Percentiles rank a stretch among this genome's conserved stretches.
Evolutionary conservation across 2,329 filamentous ascomycete species (phyloP).

Genomic region (Penicillium sp.): DNA sequence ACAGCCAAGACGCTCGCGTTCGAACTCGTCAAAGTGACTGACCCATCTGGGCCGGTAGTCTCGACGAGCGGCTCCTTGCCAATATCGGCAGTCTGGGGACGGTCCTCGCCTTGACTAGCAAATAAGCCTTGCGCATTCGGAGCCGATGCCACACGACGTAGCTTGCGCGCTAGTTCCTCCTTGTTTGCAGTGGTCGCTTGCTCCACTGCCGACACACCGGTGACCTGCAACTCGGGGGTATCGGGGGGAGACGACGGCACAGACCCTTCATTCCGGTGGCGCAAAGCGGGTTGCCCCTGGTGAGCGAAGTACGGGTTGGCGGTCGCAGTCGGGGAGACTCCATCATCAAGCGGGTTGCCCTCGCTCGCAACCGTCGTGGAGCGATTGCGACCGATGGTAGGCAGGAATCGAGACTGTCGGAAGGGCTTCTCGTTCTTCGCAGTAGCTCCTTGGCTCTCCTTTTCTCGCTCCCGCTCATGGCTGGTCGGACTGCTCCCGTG

Average conservation of each 20-base stretch:
- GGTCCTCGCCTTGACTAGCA: constrained; percentile 59
- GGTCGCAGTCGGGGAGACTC: constrained; percentile 84
- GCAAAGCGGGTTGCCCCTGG: constrained; percentile 86
- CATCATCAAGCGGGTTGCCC: constrained; percentile 84
- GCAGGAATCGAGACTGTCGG: constrained; percentile 85
- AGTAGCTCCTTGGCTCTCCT: constrained; percentile 44
- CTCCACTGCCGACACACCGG: constrained; percentile 63
- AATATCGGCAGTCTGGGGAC: constrained; percentile 80
- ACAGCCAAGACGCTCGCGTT: constrained; percentile 30
- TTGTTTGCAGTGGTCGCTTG: constrained; percentile 76
- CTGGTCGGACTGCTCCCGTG: constrained; percentile 31
- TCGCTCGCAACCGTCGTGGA: constrained; percentile 90
- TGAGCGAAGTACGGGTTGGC: constrained; percentile 98
- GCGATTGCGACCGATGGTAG: constrained; percentile 79
- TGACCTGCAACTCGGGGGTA: constrained; percentile 73
- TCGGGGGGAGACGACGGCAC: constrained; percentile 90
- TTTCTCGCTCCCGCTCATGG: constrained; percentile 32
- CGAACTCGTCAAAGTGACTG: constrained; percentile 55
- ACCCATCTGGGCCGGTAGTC: constrained; percentile 52
- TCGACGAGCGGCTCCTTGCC: constrained; percentile 74
- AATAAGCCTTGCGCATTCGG: constrained; percentile 96
- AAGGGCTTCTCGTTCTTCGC: constrained; percentile 66
- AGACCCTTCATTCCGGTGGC: constrained; percentile 92
- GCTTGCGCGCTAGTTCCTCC: constrained; percentile 87
- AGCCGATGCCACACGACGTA: constrained; percentile 90